These are phyloP conservation scores for Neurospora sp. DNA, from an alignment of 495 filamentous ascomycete species.

Conservation along the genomic window DNA sequence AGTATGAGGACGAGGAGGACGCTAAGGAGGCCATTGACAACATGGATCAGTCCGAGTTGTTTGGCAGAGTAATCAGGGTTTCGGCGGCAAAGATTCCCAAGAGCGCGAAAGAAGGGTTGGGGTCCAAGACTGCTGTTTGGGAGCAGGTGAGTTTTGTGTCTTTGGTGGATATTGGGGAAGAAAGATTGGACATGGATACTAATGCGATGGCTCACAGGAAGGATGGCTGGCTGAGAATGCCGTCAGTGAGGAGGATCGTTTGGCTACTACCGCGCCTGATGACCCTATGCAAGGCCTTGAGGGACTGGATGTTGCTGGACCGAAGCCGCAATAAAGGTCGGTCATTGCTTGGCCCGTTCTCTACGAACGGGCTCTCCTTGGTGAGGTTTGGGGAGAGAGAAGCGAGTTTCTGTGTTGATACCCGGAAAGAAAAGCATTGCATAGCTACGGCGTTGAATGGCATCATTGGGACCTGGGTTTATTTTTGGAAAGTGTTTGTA, in stretches of 20 bases:
- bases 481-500: constrained; percentile 1
- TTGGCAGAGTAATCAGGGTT: constrained; percentile 84
- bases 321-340: constrained; percentile 57
- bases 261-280: constrained; percentile 49
- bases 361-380: not conserved
- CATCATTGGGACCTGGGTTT: not conserved
- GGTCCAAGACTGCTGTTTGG: constrained; percentile 94
- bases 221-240: constrained; percentile 86
- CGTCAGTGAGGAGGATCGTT: constrained; percentile 75
- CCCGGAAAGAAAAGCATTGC: constrained; percentile 12
- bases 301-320: constrained; percentile 86
- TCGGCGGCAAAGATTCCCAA: constrained; percentile 87
- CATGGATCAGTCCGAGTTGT: constrained; percentile 97
- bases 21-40: constrained; percentile 96
- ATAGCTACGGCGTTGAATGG: constrained; percentile 36
- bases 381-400: not conserved
- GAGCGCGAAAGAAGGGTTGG: constrained; percentile 74
- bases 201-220: constrained; percentile 50
- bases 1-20: constrained; percentile 79
- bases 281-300: constrained; percentile 97
- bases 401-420: not conserved
- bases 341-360: not conserved
- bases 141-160: constrained; percentile 62
- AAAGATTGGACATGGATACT: constrained; percentile 12
- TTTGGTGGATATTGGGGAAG: not conserved